A percentile compares a stretch with the other conserved stretches of the same genome.
Evolutionary conservation across 1,139 yeast species (phyloP).

Genomic region (Ogataea hybrid): DNA sequence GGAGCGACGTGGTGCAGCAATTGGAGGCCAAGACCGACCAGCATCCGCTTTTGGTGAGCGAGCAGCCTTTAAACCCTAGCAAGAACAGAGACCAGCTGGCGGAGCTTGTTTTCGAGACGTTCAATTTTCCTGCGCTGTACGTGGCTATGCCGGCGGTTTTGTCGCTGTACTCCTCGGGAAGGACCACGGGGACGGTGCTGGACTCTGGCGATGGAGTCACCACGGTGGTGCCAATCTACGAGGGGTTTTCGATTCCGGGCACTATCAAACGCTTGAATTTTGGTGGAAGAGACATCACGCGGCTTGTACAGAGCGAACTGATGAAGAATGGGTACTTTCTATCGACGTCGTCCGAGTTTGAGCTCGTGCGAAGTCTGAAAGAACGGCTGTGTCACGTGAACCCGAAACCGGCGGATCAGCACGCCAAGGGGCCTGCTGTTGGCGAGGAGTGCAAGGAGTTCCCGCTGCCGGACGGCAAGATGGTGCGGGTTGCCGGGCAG

Average conservation of each 20-base stretch:
- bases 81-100: slow-evolving; percentile 70
- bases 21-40: slow-evolving; percentile 40
- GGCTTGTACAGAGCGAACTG: slow-evolving; percentile 63
- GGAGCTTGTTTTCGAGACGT: slow-evolving; percentile 78
- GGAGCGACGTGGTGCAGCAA: slow-evolving; percentile 32
- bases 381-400: slow-evolving; percentile 62
- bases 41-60: slow-evolving; percentile 89
- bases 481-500: slow-evolving; percentile 34
- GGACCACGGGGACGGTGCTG: slow-evolving; percentile 86
- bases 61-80: slow-evolving; percentile 82
- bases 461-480: slow-evolving; percentile 82
- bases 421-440: not conserved
- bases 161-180: slow-evolving; percentile 82
- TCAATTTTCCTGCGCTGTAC: slow-evolving; percentile 85
- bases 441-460: slow-evolving; percentile 36
- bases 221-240: slow-evolving; percentile 85
- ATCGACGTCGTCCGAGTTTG: slow-evolving; percentile 73
- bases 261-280: slow-evolving; percentile 75
- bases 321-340: slow-evolving; percentile 61
- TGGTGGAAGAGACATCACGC: slow-evolving; percentile 87
- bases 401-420: slow-evolving; percentile 25
- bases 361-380: slow-evolving; percentile 74
- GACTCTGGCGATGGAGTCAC: slow-evolving; percentile 94
- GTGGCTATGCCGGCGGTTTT: slow-evolving; percentile 81
- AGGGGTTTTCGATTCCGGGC: slow-evolving; percentile 77